A percentile compares a stretch with the other conserved stretches of the same genome.
Conservation (phyloP, 768 basidiomycete genomes). For the Rhodotorula paludigena region DNA sequence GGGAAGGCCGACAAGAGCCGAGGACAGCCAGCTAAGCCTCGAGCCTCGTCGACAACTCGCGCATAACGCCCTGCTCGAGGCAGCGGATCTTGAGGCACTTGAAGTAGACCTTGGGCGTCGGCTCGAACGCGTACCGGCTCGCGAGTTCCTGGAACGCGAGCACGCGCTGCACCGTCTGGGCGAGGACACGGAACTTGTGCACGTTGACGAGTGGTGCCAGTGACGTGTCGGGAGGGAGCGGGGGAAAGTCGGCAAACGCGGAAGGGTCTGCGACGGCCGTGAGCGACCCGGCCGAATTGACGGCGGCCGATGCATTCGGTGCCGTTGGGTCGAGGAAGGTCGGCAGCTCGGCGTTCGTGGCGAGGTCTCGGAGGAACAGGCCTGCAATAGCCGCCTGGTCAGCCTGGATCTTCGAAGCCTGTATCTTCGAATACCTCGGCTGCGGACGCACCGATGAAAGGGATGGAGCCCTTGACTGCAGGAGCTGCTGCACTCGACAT, state of each 20-base stretch:
- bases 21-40: conserved; percentile 10
- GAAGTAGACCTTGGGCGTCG: conserved; percentile 23
- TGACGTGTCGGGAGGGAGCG: conserved; percentile 14
- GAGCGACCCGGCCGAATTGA: conserved; percentile 22
- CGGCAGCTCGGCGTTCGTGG: conserved; percentile 36
- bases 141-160: conserved; percentile 39
- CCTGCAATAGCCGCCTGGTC: conserved; percentile 10
- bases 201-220: conserved; percentile 43
- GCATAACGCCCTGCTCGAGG: conserved; percentile 13
- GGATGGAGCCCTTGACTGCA: conserved; percentile 31
- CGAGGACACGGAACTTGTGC: conserved; percentile 42
- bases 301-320: conserved; percentile 28
- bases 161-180: conserved; percentile 24
- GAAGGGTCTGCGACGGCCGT: conserved; percentile 21
- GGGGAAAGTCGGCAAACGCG: conserved; percentile 24
- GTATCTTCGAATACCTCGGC: too few species aligned
- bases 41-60: conserved; percentile 7
- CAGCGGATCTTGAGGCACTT: conserved; percentile 36
- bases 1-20: too few species aligned
- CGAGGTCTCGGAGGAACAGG: conserved; percentile 41
- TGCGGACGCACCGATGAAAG: conserved; percentile 38
- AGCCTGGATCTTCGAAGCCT: rapidly evolving
- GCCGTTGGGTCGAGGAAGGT: conserved; percentile 42
- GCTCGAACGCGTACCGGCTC: conserved; percentile 30
- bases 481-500: not conserved